Conservation (phyloP, 1,139 yeast genomes). For the Taphrina flavorubra region DNA sequence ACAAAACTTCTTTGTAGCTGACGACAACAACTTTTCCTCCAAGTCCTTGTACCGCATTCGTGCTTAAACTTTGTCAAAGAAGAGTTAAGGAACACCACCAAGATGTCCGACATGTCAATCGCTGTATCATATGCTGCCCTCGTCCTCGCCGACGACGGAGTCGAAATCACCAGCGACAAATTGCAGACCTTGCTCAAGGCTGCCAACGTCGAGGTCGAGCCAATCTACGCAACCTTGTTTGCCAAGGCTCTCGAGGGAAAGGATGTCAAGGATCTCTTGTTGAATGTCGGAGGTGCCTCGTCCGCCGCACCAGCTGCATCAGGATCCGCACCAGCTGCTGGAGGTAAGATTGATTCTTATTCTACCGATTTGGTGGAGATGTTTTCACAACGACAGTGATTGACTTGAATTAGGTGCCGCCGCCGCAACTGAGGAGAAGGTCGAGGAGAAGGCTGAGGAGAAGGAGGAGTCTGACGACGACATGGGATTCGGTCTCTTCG, state of each 20-base stretch:
- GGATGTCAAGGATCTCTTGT: conserved; percentile 88
- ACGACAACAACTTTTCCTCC: not conserved
- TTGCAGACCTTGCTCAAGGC: conserved; percentile 81
- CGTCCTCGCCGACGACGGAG: conserved; percentile 43
- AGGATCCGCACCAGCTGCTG: conserved; percentile 55
- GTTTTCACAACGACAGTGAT: not conserved
- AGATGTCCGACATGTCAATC: conserved; percentile 33
- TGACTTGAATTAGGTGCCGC: conserved; percentile 53
- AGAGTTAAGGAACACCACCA: conserved; percentile 25
- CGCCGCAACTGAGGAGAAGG: conserved; percentile 61
- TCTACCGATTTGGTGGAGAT: not conserved
- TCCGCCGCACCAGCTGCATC: conserved; percentile 65
- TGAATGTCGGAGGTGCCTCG: conserved; percentile 77
- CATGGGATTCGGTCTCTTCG: conserved; percentile 59
- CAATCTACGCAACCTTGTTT: conserved; percentile 84
- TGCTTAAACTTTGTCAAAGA: conserved; percentile 27
- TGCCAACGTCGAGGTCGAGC: conserved; percentile 87
- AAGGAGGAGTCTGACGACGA: conserved; percentile 78
- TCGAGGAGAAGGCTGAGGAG: conserved; percentile 52
- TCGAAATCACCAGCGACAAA: conserved; percentile 66
- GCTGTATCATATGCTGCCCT: conserved; percentile 44
- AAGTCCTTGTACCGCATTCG: conserved; percentile 30
- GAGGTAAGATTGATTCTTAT: not conserved
- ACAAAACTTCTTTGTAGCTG: conserved; percentile 11
- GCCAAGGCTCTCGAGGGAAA: conserved; percentile 98